phyloP scores from a whole-genome alignment of 345 rosid genomes.

The Murraya paniculata region DNA sequence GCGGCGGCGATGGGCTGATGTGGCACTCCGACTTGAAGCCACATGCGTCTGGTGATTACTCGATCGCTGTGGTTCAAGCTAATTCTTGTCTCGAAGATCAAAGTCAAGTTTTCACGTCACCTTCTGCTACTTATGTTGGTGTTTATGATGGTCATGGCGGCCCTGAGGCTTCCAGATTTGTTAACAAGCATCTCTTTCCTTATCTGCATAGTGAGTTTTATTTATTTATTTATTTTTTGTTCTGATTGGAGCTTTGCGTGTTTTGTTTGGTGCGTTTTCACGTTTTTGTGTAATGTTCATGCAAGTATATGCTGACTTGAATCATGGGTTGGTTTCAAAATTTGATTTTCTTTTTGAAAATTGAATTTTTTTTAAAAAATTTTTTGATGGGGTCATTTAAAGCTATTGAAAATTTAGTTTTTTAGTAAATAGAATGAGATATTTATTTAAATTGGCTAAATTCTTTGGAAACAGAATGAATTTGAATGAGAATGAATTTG shows the following conservation, averaged over 20 bases:
- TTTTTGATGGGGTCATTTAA: background rate
- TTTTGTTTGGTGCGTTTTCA: background rate
- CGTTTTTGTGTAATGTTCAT: background rate
- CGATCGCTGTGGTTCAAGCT: constrained; percentile 95
- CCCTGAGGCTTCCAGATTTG: constrained; percentile 93
- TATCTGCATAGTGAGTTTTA: constrained; percentile 60
- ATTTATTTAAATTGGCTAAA: too few species aligned
- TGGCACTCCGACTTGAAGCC: constrained; percentile 87
- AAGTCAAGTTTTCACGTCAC: constrained; percentile 77
- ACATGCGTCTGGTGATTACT: constrained; percentile 83
- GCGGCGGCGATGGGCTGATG: constrained; percentile 56
- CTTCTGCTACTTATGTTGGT: constrained; percentile 80
- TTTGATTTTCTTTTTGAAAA: background rate
- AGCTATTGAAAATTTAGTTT: background rate
- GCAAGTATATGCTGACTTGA: background rate
- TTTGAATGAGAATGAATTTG: background rate
- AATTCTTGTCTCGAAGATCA: constrained; percentile 84
- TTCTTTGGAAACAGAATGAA: too few species aligned
- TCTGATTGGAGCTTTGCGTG: background rate
- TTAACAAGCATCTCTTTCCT: constrained; percentile 78
- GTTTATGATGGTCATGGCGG: constrained; percentile 98
- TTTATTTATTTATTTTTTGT: background rate
- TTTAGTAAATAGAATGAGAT: background rate
- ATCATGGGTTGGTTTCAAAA: background rate
- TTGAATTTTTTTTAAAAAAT: background rate